Conservation (phyloP, 2,329 filamentous ascomycete species). For the Corynespora cassiicola region DNA sequence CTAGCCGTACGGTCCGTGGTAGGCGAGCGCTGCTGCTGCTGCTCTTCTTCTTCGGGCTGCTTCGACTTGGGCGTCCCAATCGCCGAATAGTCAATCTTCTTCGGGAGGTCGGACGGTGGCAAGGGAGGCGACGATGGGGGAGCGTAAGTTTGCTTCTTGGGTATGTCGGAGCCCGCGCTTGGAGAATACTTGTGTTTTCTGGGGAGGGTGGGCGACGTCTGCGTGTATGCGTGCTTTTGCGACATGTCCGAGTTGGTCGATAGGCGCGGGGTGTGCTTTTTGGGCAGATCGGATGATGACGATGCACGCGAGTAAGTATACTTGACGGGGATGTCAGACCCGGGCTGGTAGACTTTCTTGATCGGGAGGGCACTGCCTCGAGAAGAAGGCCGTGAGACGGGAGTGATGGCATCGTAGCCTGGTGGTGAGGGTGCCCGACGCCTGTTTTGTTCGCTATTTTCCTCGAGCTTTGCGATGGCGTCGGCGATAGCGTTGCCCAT, state of each 20-base stretch:
- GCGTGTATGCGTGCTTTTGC: neutral
- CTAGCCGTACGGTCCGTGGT: conserved; percentile 14
- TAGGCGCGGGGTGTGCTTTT: too few species aligned
- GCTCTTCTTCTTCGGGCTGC: too few species aligned
- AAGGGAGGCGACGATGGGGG: neutral
- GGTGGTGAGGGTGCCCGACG: conserved; percentile 11
- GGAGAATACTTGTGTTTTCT: conserved; percentile 2
- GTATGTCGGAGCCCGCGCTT: conserved; percentile 4
- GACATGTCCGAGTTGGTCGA: neutral
- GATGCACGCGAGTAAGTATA: conserved; percentile 2
- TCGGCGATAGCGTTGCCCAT: conserved; percentile 24
- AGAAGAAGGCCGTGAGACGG: neutral
- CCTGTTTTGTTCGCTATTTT: conserved; percentile 18
- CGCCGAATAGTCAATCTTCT: conserved; percentile 4
- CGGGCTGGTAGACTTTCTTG: conserved; percentile 2
- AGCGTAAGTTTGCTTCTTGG: conserved; percentile 11
- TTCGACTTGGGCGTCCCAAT: neutral
- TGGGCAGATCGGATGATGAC: too few species aligned
- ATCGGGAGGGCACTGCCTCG: neutral
- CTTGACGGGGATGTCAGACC: conserved; percentile 1
- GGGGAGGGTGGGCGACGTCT: neutral
- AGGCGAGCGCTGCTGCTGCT: conserved; percentile 9
- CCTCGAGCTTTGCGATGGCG: conserved; percentile 26
- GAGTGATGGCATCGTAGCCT: conserved; percentile 4
- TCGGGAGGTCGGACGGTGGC: conserved; percentile 4